phyloP scores from a whole-genome alignment of 371 early-diverging fungal species.

The Dinochytrium kinnereticum region DNA sequence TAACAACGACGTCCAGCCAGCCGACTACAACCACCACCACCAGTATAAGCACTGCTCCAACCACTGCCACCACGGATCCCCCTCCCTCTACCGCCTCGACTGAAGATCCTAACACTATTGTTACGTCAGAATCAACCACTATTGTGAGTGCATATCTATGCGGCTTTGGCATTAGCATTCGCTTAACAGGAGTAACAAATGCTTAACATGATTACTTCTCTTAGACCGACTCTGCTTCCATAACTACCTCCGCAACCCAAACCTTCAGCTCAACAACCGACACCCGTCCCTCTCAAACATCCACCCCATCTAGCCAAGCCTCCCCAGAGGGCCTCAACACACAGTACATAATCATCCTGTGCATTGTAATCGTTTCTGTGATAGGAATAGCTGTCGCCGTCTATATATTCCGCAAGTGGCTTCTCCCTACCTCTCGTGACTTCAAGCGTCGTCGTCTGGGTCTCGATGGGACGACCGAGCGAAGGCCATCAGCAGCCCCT shows the following conservation, averaged over 20 bases:
- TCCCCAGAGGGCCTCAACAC: not conserved
- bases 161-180: too few relatives aligned
- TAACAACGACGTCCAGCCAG: not conserved
- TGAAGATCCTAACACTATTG: too few relatives aligned
- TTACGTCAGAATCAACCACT: too few relatives aligned
- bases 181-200: too few relatives aligned
- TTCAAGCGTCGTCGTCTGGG: conserved; percentile 13
- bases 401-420: conserved; percentile 22
- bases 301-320: not conserved
- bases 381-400: conserved; percentile 18
- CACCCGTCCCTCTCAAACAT: not conserved
- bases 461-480: not conserved
- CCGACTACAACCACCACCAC: too few relatives aligned
- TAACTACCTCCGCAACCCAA: not conserved
- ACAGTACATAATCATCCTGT: conserved; percentile 13
- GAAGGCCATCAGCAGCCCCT: not conserved
- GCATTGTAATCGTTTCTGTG: conserved; percentile 13
- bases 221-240: too few relatives aligned
- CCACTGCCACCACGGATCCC: too few relatives aligned
- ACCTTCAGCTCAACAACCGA: not conserved
- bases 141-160: too few relatives aligned
- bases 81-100: too few relatives aligned
- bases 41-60: too few relatives aligned
- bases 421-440: conserved; percentile 13
- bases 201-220: too few relatives aligned